phyloP scores from a whole-genome alignment of 176 grass and related monocot genomes.

The Hyparrhenia diplandra region DNA sequence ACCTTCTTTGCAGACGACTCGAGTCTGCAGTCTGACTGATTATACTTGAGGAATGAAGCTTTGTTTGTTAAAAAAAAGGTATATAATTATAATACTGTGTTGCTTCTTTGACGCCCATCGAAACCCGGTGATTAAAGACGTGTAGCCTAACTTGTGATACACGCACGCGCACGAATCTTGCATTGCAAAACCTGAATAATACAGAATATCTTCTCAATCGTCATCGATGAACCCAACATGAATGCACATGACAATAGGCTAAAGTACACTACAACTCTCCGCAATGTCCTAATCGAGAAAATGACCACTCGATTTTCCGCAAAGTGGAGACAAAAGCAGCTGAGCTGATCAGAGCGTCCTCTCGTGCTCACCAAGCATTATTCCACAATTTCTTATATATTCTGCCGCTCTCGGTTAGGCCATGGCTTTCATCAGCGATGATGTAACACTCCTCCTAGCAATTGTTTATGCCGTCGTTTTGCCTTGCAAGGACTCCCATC shows the following conservation, averaged over 20 bases:
- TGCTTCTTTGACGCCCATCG: too few relatives aligned
- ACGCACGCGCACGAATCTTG: neutral
- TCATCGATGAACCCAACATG: neutral
- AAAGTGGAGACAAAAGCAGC: neutral
- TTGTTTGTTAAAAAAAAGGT: too few relatives aligned
- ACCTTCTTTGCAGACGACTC: too few relatives aligned
- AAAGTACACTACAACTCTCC: neutral
- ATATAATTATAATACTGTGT: too few relatives aligned
- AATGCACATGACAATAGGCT: neutral
- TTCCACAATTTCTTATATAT: neutral
- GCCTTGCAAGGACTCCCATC: neutral
- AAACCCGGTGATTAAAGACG: too few relatives aligned
- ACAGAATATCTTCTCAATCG: neutral
- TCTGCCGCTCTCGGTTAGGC: neutral
- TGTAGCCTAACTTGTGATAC: neutral
- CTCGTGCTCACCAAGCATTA: slow-evolving; percentile 5
- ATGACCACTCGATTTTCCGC: neutral
- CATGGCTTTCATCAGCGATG: slow-evolving; percentile 8
- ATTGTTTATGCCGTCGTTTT: neutral
- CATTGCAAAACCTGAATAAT: neutral
- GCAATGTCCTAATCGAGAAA: neutral
- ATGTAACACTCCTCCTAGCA: neutral
- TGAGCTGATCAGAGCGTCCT: too few relatives aligned
- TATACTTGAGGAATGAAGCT: too few relatives aligned
- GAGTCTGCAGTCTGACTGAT: too few relatives aligned